Evolutionary conservation across 1,139 yeast genomes (phyloP), one percentile per base, ranked within the genome.

Genomic region (Suhomyces chickasaworum): DNA sequence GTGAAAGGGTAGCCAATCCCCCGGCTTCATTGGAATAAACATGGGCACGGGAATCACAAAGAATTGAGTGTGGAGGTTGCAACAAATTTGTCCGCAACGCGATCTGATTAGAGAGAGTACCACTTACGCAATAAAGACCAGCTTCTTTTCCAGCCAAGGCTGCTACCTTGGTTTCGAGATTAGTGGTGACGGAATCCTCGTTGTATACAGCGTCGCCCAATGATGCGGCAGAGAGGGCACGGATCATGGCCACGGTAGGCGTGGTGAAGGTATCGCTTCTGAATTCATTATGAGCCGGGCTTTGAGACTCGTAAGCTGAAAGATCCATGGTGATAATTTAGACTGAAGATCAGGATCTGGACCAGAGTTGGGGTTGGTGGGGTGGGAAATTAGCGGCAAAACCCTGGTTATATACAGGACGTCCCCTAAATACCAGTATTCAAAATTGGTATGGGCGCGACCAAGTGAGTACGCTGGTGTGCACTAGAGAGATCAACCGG

Each of bases 81-180:
- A 68, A 65, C 50, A 91, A 72, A 55, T 87, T 89, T 8, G 90
- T 75, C 59, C 97, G 76, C 47, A 91, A 68, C 20, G 87, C 97
- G 51, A 91, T 77, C 69, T 91, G 98, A 66, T 91, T 91, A 30
- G 96, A 86, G 69, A 91, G 69, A 7, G 98, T 93, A 47, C 98
- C 98, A 22, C 96, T 86, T 13, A 84, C 88, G 64, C 96, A 89
- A 67, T 79, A 91, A 47, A 89, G 65, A 20, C 89, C 97, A 3
- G 91, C 88, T 56, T 84, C 89, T 61, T 86, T 89, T 35, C 96
- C 97, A 9, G 95, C 78, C 46, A 90, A 59, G 39, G 73, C 69
- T 23, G 89, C 85, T 49, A 91, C 84, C 51, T 80, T 78, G 17
- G 65, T 62, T 63, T 90, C 96, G 44, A 91, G 71, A 33, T 72